Base-by-base conservation (phyloP, 495 filamentous ascomycete genomes). In the Collariella sp. region DNA sequence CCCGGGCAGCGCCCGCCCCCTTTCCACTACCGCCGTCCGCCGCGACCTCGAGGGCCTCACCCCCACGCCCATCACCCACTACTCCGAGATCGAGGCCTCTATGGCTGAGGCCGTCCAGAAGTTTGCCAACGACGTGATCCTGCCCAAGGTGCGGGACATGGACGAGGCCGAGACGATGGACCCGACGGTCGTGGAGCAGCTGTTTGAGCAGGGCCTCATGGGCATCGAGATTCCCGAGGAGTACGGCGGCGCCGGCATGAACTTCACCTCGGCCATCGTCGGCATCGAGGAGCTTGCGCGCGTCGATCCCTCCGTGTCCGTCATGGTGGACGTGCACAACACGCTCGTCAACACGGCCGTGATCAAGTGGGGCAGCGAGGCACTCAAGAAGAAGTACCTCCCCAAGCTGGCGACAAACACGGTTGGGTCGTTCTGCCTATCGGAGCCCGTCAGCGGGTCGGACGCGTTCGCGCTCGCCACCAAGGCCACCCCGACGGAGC, bases 201-300 rank as follows among this genome's bases (percentile, higher is more conserved):
- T 96, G 29, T 99, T 99, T 63, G 93, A 97, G 73, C 91, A 97
- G 70, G 93, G 93, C 4, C 67, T 99, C 10, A 99, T 99, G 93
- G 86, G 93, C 47, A 80, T 99, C 50, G 93, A 99, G 73, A 89
- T 99, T 20, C 91, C 91, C 23, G 94, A 99, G 70, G 90, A 96
- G 67, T 97, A 85, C 64, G 93, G 93, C 50, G 93, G 93, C 15
- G 85, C 93, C 4, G 93, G 89, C 43, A 97, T 97, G 93, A 95
- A 96, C 78, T 99, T 99, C 72, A 97, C 94, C 6, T 72, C 91
- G 0, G 93, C 89, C 10, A 95, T 97, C 66, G 83, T 97, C 43
- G 91, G 88, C 11, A 97, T 99, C 65, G 93, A 99, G 73, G 94
- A 99, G 75, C 74, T 97, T 51, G 93, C 94, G 2, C 83, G 89